Base-by-base conservation (phyloP, 2,329 filamentous ascomycete genomes). In the Colletotrichum cuscutae region DNA sequence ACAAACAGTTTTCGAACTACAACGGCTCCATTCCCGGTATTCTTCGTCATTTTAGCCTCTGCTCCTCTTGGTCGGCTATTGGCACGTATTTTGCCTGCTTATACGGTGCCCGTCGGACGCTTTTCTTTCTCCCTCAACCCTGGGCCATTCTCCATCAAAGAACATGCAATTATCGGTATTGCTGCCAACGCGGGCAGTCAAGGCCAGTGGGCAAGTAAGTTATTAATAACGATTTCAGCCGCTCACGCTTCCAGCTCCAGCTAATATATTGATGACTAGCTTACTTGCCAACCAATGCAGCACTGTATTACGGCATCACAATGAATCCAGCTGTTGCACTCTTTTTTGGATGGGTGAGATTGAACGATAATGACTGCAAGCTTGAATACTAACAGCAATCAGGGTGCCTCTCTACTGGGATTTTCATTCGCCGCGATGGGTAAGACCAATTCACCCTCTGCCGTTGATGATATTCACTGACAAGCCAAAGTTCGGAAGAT, bases 291-390 rank as follows among this genome's bases (percentile, higher is more conserved):
- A 69, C 77, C 1, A 84, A 91, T 67, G 85, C 88, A 2, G 87
- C 90, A 76, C 80, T 91, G 9, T 91, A 88, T 80, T 91, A 90
- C 76, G 84, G 85, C 49, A 81, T 86, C 61, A 82, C 78, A 22
- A 84, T 91, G 63, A 82, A 90, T 62, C 84, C 88, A 0, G 87
- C 84, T 1, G 85, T 90, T 5, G 86, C 86, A 1, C 84, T 90
- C 32, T 88, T 89, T 77, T 91, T 91, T 79, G 91, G 91, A 88
- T 85, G 86, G 82, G 82, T 86, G 1, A 89, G 87, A 89, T 1
- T 88, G 86, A 80, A 85, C 0, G 87, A 88, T 90, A 90, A 74
- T 86, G 19, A 0, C 1, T 15, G 1, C 11, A 19, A 46, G 22
- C 12, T 24, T 35, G 28, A 4, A 19, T 2, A 30, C 52, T 49